These are phyloP conservation scores for Globisporangium abappressorium DNA, from an alignment of 352 stramenopile species.

Conservation along the genomic window DNA sequence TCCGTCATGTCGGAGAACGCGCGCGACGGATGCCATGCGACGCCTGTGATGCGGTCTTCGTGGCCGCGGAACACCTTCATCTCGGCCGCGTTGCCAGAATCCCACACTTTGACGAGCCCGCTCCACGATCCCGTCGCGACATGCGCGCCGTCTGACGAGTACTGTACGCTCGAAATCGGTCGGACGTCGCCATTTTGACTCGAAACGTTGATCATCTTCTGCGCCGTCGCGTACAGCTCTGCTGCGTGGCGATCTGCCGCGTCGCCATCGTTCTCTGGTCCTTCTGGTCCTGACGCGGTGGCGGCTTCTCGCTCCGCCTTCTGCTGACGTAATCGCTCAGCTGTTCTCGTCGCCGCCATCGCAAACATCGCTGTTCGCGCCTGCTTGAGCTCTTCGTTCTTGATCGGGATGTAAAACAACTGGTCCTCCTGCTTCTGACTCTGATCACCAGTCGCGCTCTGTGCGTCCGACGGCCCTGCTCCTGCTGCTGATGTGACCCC, in stretches of 20 bases:
- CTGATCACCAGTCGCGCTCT: constrained; percentile 1
- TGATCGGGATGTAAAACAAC: constrained; percentile 83
- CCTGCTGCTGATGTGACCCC: not conserved
- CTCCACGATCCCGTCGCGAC: constrained; percentile 92
- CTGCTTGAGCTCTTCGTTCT: constrained; percentile 78
- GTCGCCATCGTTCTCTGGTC: constrained; percentile 40
- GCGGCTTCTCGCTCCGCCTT: constrained; percentile 31
- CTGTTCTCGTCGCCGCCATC: constrained; percentile 69
- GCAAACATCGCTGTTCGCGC: constrained; percentile 78
- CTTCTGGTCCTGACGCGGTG: constrained; percentile 1
- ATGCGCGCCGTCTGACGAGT: constrained; percentile 54
- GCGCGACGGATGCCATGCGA: constrained; percentile 75
- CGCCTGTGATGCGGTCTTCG: constrained; percentile 83
- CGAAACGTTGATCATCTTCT: constrained; percentile 83
- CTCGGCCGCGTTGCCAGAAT: constrained; percentile 63
- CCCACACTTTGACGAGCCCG: constrained; percentile 94
- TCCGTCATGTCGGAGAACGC: constrained; percentile 63
- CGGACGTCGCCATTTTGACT: constrained; percentile 95
- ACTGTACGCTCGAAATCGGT: constrained; percentile 79
- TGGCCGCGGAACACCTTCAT: constrained; percentile 83
- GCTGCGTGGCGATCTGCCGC: constrained; percentile 59
- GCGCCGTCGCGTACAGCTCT: constrained; percentile 71
- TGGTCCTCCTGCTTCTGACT: constrained; percentile 53
- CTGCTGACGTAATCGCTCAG: constrained; percentile 56
- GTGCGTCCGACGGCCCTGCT: constrained; percentile 9